phyloP scores from a whole-genome alignment of 2,329 filamentous ascomycete species.

The Ceratocystis huliohia region DNA sequence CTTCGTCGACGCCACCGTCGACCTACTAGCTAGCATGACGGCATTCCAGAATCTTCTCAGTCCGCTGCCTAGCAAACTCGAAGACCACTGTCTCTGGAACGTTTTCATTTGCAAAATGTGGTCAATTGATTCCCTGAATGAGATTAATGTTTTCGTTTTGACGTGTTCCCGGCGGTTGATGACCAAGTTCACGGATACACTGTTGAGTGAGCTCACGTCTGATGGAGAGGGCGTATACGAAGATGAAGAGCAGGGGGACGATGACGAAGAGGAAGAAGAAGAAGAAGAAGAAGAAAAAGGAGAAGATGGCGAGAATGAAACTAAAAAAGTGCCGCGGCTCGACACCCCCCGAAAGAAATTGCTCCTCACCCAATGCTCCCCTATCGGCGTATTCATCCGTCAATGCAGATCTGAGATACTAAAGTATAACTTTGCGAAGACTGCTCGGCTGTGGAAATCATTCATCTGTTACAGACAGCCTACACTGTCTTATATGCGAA shows the following conservation, averaged over 20 bases:
- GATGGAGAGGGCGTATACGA: not conserved
- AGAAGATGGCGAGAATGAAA: too few relatives aligned
- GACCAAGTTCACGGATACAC: not conserved
- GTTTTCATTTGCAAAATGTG: conserved; percentile 70
- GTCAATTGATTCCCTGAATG: conserved; percentile 70
- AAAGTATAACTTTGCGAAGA: conserved; percentile 66
- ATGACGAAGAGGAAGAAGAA: conserved; percentile 26
- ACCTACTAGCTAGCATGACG: conserved; percentile 42
- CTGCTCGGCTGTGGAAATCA: conserved; percentile 63
- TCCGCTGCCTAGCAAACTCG: conserved; percentile 41
- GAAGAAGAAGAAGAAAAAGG: too few relatives aligned
- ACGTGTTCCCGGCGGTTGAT: conserved; percentile 21
- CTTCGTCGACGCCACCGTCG: conserved; percentile 38
- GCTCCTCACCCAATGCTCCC: conserved; percentile 58
- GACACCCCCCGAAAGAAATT: conserved; percentile 35
- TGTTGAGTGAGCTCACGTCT: not conserved
- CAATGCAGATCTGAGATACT: conserved; percentile 68
- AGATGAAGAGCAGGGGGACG: conserved; percentile 29
- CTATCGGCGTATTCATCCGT: conserved; percentile 69
- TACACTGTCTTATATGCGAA: conserved; percentile 53
- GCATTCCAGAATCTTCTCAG: conserved; percentile 48
- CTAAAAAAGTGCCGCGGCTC: too few relatives aligned
- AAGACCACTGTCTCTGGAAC: conserved; percentile 78
- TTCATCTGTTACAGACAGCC: conserved; percentile 72
- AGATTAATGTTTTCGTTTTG: conserved; percentile 64